phyloP scores from a whole-genome alignment of 2,329 filamentous ascomycete genomes.

The Colletotrichum sp. region DNA sequence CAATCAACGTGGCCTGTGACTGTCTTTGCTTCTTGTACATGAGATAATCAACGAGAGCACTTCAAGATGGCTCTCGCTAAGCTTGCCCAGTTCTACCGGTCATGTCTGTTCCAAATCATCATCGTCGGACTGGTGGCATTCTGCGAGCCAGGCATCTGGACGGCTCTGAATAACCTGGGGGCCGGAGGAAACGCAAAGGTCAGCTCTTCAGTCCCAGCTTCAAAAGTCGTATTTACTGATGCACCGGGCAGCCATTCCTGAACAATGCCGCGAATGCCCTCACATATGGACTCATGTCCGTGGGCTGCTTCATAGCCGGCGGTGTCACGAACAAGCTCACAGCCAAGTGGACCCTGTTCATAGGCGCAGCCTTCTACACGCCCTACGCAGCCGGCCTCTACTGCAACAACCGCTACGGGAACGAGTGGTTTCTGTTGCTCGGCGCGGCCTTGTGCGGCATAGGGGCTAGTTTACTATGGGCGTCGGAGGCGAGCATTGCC shows the following conservation, averaged over 20 bases:
- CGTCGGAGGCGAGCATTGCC: slow-evolving; percentile 39
- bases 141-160: slow-evolving; percentile 27
- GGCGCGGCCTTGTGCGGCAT: slow-evolving; percentile 45
- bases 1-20: too few species aligned
- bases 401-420: slow-evolving; percentile 46
- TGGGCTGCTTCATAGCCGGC: slow-evolving; percentile 15
- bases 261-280: slow-evolving; percentile 13
- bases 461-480: slow-evolving; percentile 40
- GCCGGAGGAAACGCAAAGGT: slow-evolving; percentile 22
- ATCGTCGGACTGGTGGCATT: slow-evolving; percentile 21
- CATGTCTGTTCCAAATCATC: slow-evolving; percentile 13
- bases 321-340: slow-evolving; percentile 15
- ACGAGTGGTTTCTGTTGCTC: slow-evolving; percentile 47
- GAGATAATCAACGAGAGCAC: too few species aligned
- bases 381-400: slow-evolving; percentile 48
- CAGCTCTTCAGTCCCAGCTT: neutral
- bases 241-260: neutral
- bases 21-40: neutral
- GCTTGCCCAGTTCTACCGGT: neutral
- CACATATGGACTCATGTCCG: slow-evolving; percentile 15
- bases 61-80: neutral
- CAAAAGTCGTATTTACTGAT: neutral
- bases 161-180: slow-evolving; percentile 26
- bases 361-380: slow-evolving; percentile 47
- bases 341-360: slow-evolving; percentile 39